Evolutionary conservation across 1,139 yeast genomes (phyloP).

Genomic region (Yamadazyma dendronema): DNA sequence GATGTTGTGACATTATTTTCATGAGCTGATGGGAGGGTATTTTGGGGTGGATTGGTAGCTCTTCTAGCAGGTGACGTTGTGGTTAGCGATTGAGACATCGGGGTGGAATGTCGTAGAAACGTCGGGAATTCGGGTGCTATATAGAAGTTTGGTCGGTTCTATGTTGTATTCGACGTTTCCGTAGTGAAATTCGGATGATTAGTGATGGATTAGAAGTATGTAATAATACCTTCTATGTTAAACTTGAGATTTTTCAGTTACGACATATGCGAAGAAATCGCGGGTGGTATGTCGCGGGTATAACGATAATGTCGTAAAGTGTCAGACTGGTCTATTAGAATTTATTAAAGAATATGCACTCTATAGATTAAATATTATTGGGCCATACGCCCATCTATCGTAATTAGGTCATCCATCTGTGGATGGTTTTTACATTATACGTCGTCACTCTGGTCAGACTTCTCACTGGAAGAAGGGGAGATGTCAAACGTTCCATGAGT

Average conservation of each 20-base stretch:
- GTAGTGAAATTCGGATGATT: neutral
- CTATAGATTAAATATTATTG: no score
- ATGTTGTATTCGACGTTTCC: neutral
- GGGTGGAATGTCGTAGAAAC: no score
- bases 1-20: slow-evolving; percentile 2
- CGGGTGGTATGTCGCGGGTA: no score
- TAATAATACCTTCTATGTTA: neutral
- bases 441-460: no score
- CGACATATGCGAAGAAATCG: neutral
- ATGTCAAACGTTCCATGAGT: slow-evolving; percentile 8
- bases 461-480: neutral
- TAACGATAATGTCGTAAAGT: no score
- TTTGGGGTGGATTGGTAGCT: neutral
- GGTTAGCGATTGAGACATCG: neutral
- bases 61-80: neutral
- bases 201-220: neutral
- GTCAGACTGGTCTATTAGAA: no score
- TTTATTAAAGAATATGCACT: no score
- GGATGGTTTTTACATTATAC: no score
- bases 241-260: neutral
- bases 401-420: no score
- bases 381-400: no score
- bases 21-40: neutral
- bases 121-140: no score
- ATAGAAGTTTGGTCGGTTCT: no score